These are phyloP conservation scores for Calendula officinalis DNA, from an alignment of 129 eudicot species.

Conservation along the genomic window DNA sequence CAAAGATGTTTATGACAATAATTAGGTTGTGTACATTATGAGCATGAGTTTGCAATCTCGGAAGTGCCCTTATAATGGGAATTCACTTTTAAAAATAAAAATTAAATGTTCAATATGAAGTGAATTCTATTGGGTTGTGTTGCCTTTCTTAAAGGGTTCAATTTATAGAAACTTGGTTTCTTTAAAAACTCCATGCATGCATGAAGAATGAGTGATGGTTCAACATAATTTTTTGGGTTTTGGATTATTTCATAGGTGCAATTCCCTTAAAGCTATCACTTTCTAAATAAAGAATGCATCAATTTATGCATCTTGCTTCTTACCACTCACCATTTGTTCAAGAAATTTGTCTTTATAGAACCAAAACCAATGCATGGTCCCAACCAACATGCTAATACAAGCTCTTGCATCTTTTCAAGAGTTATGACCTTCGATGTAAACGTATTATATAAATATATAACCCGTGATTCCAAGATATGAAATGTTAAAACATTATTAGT, in stretches of 20 bases:
- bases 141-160: slow-evolving; percentile 35
- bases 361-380: slow-evolving; percentile 43
- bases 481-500: neutral
- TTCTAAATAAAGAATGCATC: slow-evolving; percentile 46
- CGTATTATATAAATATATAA: neutral
- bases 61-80: no score
- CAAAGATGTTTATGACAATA: no score
- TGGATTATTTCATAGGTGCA: slow-evolving; percentile 29
- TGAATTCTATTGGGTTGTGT: slow-evolving; percentile 37
- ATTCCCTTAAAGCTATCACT: slow-evolving; percentile 29
- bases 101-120: slow-evolving; percentile 26
- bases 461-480: neutral
- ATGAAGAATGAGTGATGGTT: slow-evolving; percentile 20
- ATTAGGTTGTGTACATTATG: no score
- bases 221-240: slow-evolving; percentile 36
- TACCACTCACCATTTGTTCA: slow-evolving; percentile 34
- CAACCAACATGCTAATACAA: slow-evolving; percentile 33
- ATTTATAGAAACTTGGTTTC: slow-evolving; percentile 29
- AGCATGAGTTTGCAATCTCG: no score
- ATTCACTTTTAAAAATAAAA: no score
- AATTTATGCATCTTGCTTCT: slow-evolving; percentile 37
- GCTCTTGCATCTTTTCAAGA: slow-evolving; percentile 7
- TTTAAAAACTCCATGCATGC: slow-evolving; percentile 30
- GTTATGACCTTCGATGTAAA: neutral
- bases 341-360: slow-evolving; percentile 33